A percentile compares a stretch with the other conserved stretches of the same genome.
phyloP scores from a whole-genome alignment of 345 rosid species.

The Eucalyptus victrix region DNA sequence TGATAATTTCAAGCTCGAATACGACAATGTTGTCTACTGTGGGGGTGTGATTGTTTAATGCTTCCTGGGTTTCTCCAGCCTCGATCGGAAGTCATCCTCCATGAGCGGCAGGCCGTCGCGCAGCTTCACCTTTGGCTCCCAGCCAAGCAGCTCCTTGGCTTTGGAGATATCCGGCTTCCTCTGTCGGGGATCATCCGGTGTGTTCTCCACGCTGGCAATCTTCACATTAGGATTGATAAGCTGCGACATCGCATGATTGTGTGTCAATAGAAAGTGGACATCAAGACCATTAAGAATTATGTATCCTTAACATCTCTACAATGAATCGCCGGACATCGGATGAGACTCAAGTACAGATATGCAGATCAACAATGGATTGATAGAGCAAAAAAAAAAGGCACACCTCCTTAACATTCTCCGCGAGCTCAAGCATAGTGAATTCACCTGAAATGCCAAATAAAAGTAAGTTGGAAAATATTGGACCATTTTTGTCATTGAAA shows the following conservation, averaged over 20 bases:
- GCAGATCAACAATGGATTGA: background rate
- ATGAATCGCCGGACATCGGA: background rate
- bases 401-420: conserved; percentile 84
- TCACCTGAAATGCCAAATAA: conserved; percentile 32
- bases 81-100: conserved; percentile 80
- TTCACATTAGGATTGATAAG: conserved; percentile 64
- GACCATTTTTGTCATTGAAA: background rate
- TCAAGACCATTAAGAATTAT: background rate
- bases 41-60: background rate
- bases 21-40: background rate
- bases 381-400: background rate
- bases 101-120: conserved; percentile 85
- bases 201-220: conserved; percentile 61
- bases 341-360: background rate
- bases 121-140: conserved; percentile 83
- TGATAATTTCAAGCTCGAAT: background rate
- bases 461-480: background rate
- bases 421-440: conserved; percentile 84
- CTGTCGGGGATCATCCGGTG: conserved; percentile 91
- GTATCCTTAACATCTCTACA: background rate
- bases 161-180: conserved; percentile 80
- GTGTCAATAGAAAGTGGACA: background rate
- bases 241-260: conserved; percentile 10
- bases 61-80: conserved; percentile 44
- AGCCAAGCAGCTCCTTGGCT: conserved; percentile 71